These are phyloP conservation scores for Wickerhamomyces sp. DNA, from an alignment of 1,139 yeast genomes.

Conservation along the genomic window DNA sequence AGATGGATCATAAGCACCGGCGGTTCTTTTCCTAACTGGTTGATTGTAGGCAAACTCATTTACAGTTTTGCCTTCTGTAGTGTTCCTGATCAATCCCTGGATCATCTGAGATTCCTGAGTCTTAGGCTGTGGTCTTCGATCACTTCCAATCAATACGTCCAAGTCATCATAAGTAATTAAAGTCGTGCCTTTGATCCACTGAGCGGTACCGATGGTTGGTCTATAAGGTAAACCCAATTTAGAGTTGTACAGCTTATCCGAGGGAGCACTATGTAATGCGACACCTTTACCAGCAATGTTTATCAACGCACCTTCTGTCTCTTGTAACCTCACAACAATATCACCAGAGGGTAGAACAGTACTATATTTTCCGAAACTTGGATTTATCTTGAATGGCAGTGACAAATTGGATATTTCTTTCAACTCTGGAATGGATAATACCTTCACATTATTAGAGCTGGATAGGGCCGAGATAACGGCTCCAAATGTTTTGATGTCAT, in stretches of 20 bases:
- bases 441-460: conserved; percentile 37
- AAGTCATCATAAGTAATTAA: conserved; percentile 57
- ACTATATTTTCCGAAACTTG: conserved; percentile 37
- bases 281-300: conserved; percentile 35
- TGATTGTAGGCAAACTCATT: conserved; percentile 41
- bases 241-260: conserved; percentile 55
- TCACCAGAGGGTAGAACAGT: conserved; percentile 70
- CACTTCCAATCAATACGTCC: conserved; percentile 55
- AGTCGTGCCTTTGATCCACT: conserved; percentile 82
- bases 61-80: conserved; percentile 18
- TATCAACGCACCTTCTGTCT: conserved; percentile 52
- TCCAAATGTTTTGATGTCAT: conserved; percentile 29
- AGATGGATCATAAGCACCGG: conserved; percentile 34
- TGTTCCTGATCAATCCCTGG: conserved; percentile 44
- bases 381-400: conserved; percentile 38
- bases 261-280: conserved; percentile 27
- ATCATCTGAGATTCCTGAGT: conserved; percentile 56
- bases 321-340: conserved; percentile 53
- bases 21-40: conserved; percentile 40
- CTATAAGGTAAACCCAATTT: conserved; percentile 66
- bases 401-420: conserved; percentile 40
- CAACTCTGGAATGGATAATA: conserved; percentile 50
- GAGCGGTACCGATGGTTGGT: conserved; percentile 75
- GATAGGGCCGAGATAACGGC: conserved; percentile 39
- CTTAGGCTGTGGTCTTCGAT: conserved; percentile 49